Conservation (phyloP, 352 stramenopile genomes). For the Blastocystis sp. region DNA sequence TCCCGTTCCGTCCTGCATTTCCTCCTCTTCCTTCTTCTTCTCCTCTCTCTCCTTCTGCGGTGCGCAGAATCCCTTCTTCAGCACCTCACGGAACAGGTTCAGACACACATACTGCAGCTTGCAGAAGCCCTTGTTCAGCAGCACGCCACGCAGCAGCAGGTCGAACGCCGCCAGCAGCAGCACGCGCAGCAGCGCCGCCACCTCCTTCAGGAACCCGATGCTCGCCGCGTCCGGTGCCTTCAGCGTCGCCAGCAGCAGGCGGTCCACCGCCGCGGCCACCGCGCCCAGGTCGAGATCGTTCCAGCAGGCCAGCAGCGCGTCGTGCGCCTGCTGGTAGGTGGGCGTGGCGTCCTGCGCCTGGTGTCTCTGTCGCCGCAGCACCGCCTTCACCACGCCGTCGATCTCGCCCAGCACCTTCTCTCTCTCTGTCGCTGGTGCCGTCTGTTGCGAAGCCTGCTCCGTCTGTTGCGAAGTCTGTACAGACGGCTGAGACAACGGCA, state of each 20-base stretch:
- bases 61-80: slow-evolving; percentile 68
- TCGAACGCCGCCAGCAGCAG: slow-evolving; percentile 21
- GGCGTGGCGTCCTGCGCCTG: background rate
- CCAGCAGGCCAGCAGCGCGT: slow-evolving; percentile 29
- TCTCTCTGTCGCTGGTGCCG: background rate
- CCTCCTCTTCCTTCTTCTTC: slow-evolving; percentile 43
- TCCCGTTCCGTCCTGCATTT: slow-evolving; percentile 89
- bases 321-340: slow-evolving; percentile 48
- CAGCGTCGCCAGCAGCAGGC: background rate
- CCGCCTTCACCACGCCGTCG: background rate
- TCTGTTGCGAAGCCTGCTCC: background rate
- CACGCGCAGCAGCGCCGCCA: slow-evolving; percentile 9
- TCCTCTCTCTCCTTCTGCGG: slow-evolving; percentile 55
- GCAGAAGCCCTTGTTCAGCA: slow-evolving; percentile 60
- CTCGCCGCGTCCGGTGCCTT: background rate
- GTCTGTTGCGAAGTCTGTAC: background rate
- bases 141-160: slow-evolving; percentile 32
- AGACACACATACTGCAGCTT: slow-evolving; percentile 66
- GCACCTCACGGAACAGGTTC: slow-evolving; percentile 39
- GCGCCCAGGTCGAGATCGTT: slow-evolving; percentile 1
- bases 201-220: background rate
- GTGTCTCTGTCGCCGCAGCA: background rate
- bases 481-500: no score
- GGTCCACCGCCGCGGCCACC: background rate
- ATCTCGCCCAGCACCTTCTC: background rate